Evolutionary conservation across 2,329 filamentous ascomycete genomes (phyloP), one percentile per base, ranked within the genome.

Genomic region (Hypoxylon sp.): DNA sequence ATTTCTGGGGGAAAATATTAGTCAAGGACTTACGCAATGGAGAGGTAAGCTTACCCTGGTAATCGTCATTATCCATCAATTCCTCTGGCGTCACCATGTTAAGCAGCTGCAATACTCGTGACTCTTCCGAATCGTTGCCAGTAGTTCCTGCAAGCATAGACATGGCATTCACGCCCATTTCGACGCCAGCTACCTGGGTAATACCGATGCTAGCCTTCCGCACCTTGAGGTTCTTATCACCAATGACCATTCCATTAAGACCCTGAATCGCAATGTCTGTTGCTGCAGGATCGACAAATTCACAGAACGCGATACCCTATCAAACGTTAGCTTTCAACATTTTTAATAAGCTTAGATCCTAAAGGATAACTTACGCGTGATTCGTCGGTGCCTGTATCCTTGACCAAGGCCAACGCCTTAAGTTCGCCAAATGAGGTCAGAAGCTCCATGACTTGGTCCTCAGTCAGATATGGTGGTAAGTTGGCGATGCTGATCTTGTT

Each of bases 31-130:
- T 6, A 53, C 24, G 63, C 3, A 10, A 48, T 56, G 9, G 19
- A 64, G 19, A 44, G 10, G 5, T 11, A 13, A 50, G 74, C 84
- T 77, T 86, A 94, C 95, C 95, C 82, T 98, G 93, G 77, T 98
- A 98, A 77, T 99, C 96, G 37, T 98, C 94, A 56, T 90, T 91
- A 78, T 98, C 94, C 81, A 98, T 90, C 24, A 99, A 84, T 81
- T 99, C 96, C 75, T 99, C 96, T 0, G 94, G 87, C 0, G 96
- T 99, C 37, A 99, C 95, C 96, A 99, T 99, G 84, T 99, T 99
- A 77, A 99, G 88, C 68, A 99, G 84, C 81, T 97, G 95, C 67
- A 99, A 80, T 14, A 99, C 95, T 62, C 93, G 89, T 72, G 92
- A 92, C 67, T 91, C 90, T 73, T 97, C 94, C 35, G 92, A 85